Percentiles rank a stretch among this genome's conserved stretches.
Evolutionary conservation across 345 rosid genomes (phyloP).

Genomic region (Ceriops tagal): DNA sequence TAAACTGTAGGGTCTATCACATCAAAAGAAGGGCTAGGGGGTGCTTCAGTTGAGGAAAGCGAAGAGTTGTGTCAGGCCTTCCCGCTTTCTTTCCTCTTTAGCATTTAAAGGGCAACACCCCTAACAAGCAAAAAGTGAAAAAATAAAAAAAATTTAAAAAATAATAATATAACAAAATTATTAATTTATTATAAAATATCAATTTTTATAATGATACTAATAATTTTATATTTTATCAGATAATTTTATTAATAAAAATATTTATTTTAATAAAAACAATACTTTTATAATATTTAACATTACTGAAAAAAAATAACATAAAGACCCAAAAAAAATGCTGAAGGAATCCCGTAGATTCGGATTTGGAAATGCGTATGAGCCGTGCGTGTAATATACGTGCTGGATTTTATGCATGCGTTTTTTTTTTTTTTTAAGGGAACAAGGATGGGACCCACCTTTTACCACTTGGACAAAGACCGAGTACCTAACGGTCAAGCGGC

Average conservation of each 20-base stretch:
- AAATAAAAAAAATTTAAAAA: neutral
- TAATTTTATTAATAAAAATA: no score
- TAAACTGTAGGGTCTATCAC: neutral
- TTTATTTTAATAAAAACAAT: no score
- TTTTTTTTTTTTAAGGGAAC: neutral
- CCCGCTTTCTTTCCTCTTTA: slow-evolving; percentile 21
- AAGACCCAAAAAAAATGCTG: neutral
- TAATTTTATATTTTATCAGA: no score
- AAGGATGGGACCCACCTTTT: neutral
- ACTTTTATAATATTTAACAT: no score
- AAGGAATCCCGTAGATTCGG: slow-evolving; percentile 15
- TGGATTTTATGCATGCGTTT: neutral
- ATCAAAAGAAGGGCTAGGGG: neutral
- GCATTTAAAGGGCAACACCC: slow-evolving; percentile 9
- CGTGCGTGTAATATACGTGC: neutral
- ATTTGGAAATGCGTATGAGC: neutral
- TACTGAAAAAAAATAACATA: neutral
- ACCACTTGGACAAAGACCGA: slow-evolving; percentile 11
- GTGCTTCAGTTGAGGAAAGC: neutral
- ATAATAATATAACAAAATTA: no score
- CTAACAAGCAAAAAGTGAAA: no score
- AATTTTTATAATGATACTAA: no score
- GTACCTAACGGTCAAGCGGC: slow-evolving; percentile 16
- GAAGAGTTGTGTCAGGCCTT: slow-evolving; percentile 1
- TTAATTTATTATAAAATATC: no score